These are phyloP conservation scores for Ephemerocybe angulata DNA, from an alignment of 768 basidiomycete species.

Conservation along the genomic window DNA sequence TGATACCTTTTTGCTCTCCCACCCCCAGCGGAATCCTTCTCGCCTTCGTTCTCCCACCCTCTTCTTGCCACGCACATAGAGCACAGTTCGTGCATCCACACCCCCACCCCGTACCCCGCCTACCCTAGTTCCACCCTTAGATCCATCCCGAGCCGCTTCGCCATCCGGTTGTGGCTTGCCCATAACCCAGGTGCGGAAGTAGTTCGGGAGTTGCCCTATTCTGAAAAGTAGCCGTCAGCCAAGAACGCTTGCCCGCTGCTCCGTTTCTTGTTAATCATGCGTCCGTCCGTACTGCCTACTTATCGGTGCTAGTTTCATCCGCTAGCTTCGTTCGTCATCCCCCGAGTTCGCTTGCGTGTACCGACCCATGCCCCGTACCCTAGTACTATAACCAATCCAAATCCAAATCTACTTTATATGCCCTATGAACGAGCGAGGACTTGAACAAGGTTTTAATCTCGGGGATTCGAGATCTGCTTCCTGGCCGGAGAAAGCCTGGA, in stretches of 20 bases:
- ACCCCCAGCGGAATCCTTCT: too few species aligned
- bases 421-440: too few species aligned
- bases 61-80: background rate
- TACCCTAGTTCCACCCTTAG: background rate
- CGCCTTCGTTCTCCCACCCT: too few species aligned
- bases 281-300: background rate
- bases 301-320: background rate
- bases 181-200: background rate
- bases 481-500: background rate
- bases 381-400: too few species aligned
- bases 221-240: background rate
- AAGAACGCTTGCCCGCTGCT: background rate
- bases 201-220: background rate
- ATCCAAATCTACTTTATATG: too few species aligned
- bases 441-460: background rate
- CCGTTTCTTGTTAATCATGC: background rate
- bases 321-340: background rate
- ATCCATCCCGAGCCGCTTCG: background rate
- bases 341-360: background rate
- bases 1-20: too few species aligned
- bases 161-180: background rate
- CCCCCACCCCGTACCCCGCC: too few species aligned
- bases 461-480: background rate
- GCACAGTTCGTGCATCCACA: too few species aligned
- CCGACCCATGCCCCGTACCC: background rate